Percentiles rank a stretch among this genome's conserved stretches.
These are phyloP conservation scores for Zygotorulaspora florentina DNA, from an alignment of 805 yeast genomes.

Conservation along the genomic window DNA sequence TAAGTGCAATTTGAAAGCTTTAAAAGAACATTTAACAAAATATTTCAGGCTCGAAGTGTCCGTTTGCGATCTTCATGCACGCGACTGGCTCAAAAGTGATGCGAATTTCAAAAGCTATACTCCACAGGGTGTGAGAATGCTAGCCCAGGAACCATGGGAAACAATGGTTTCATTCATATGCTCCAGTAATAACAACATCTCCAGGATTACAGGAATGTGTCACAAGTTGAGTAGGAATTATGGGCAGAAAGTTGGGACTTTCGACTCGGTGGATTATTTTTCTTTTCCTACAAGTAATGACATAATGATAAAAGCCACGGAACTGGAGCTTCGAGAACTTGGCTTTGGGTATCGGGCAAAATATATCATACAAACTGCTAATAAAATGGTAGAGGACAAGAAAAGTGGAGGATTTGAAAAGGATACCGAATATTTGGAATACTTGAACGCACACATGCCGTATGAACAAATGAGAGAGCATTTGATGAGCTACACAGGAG, in stretches of 20 bases:
- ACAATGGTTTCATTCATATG: constrained; percentile 86
- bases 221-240: constrained; percentile 65
- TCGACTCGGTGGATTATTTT: constrained; percentile 54
- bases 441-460: constrained; percentile 43
- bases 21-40: constrained; percentile 47
- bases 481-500: constrained; percentile 70
- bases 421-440: constrained; percentile 36
- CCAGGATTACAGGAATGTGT: constrained; percentile 91
- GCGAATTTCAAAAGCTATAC: constrained; percentile 40
- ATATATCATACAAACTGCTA: constrained; percentile 76
- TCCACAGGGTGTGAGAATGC: constrained; percentile 68
- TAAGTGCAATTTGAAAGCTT: constrained; percentile 30
- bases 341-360: constrained; percentile 90
- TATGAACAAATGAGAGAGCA: constrained; percentile 31
- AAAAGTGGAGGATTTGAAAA: constrained; percentile 13
- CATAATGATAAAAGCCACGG: constrained; percentile 43
- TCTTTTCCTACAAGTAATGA: constrained; percentile 69
- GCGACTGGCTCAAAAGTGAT: constrained; percentile 60
- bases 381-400: constrained; percentile 40
- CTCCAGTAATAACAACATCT: constrained; percentile 92
- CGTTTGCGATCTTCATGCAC: constrained; percentile 46
- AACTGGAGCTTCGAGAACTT: constrained; percentile 40
- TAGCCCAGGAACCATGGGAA: constrained; percentile 97
- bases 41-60: constrained; percentile 68
- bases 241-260: constrained; percentile 56